Evolutionary conservation across 345 rosid species (phyloP).

Genomic region (Acer negundo): DNA sequence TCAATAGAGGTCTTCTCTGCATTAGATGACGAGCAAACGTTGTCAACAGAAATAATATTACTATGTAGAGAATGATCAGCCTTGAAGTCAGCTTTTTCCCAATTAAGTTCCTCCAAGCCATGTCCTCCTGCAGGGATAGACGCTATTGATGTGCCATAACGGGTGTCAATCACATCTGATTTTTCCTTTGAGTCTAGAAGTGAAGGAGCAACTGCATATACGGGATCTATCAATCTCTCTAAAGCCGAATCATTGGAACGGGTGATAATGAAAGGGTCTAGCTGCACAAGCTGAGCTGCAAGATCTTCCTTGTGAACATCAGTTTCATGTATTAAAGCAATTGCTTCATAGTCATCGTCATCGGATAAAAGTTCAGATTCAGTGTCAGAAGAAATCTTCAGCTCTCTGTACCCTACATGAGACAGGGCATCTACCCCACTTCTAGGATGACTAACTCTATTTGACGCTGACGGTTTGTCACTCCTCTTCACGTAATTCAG

Average conservation of each 20-base stretch:
- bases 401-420: constrained; percentile 69
- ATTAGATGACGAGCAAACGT: constrained; percentile 30
- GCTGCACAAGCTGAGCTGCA: constrained; percentile 30
- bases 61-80: constrained; percentile 23
- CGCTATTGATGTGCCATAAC: constrained; percentile 10
- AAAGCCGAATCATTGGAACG: constrained; percentile 37
- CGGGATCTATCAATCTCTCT: constrained; percentile 46
- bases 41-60: constrained; percentile 45
- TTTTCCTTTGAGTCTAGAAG: constrained; percentile 22
- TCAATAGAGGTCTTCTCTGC: constrained; percentile 24
- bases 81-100: constrained; percentile 34
- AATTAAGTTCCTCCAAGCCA: constrained; percentile 43
- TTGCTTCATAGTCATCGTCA: constrained; percentile 33
- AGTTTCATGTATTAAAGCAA: constrained; percentile 21
- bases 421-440: constrained; percentile 44
- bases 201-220: constrained; percentile 34
- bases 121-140: constrained; percentile 21
- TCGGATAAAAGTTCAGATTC: constrained; percentile 49
- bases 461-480: constrained; percentile 20
- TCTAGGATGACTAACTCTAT: constrained; percentile 30
- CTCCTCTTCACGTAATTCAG: constrained; percentile 23
- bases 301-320: constrained; percentile 30
- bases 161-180: constrained; percentile 24
- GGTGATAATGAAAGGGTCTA: constrained; percentile 33
- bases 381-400: constrained; percentile 63